These are phyloP conservation scores for Botrytis elliptica DNA, from an alignment of 2,329 filamentous ascomycete genomes.

Conservation along the genomic window DNA sequence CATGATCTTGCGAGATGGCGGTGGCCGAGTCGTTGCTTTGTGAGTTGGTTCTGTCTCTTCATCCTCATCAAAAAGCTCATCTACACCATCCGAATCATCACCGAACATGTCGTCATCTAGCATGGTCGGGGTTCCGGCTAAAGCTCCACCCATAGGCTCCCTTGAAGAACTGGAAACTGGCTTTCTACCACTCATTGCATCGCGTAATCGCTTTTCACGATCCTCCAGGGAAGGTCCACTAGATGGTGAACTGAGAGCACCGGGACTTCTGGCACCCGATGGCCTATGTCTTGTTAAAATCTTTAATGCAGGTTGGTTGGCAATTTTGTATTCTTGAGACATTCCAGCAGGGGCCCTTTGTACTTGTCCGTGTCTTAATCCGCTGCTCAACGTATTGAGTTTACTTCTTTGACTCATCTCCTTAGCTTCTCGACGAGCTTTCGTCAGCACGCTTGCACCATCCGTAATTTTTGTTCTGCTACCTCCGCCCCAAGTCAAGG, in stretches of 20 bases:
- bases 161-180: constrained; percentile 14
- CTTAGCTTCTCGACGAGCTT: constrained; percentile 55
- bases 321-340: constrained; percentile 52
- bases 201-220: constrained; percentile 40
- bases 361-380: constrained; percentile 42
- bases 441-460: constrained; percentile 55
- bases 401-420: constrained; percentile 52
- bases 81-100: constrained; percentile 28
- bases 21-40: constrained; percentile 12
- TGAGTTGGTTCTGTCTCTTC: background rate
- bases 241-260: constrained; percentile 25
- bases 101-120: constrained; percentile 30
- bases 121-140: background rate
- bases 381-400: constrained; percentile 45
- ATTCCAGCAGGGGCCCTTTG: constrained; percentile 52
- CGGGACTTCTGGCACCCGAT: constrained; percentile 26
- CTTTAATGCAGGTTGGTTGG: constrained; percentile 40
- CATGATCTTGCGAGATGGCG: constrained; percentile 16
- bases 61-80: constrained; percentile 34
- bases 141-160: constrained; percentile 29
- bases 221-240: constrained; percentile 38
- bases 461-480: constrained; percentile 53
- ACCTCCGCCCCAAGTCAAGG: constrained; percentile 48
- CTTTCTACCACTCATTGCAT: constrained; percentile 28
- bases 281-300: constrained; percentile 39